Conservation (phyloP, 2,329 filamentous ascomycete genomes). For the Epichloe typhina region DNA sequence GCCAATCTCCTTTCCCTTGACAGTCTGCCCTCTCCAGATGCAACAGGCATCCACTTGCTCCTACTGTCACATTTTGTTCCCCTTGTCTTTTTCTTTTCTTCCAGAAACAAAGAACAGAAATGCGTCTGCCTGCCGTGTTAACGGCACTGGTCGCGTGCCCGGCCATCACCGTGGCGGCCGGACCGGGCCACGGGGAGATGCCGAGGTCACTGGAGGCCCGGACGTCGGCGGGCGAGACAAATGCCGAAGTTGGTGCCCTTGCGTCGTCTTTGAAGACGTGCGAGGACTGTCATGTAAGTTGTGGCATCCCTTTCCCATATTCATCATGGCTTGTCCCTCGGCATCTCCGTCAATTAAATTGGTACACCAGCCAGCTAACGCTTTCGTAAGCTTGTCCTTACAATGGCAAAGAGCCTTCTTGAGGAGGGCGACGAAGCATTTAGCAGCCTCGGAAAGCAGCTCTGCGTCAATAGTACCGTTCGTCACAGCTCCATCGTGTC, state of each 20-base stretch:
- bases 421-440: conserved; percentile 27
- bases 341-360: neutral
- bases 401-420: conserved; percentile 27
- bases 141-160: neutral
- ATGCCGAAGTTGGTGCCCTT: neutral
- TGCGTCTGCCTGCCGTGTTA: neutral
- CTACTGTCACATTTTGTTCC: neutral
- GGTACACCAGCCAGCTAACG: neutral
- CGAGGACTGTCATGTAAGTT: conserved; percentile 1
- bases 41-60: neutral
- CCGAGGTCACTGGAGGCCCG: neutral
- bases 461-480: conserved; percentile 18
- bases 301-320: no score
- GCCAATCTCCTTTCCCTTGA: no score
- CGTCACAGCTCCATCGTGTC: no score
- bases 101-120: neutral
- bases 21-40: neutral
- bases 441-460: conserved; percentile 13
- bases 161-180: neutral
- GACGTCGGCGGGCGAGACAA: neutral
- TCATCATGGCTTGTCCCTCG: no score
- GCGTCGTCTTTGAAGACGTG: neutral
- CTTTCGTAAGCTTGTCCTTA: neutral
- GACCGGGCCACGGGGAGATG: neutral
- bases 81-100: neutral